phyloP scores from a whole-genome alignment of 306 rosid genomes.

The Inga laurina region DNA sequence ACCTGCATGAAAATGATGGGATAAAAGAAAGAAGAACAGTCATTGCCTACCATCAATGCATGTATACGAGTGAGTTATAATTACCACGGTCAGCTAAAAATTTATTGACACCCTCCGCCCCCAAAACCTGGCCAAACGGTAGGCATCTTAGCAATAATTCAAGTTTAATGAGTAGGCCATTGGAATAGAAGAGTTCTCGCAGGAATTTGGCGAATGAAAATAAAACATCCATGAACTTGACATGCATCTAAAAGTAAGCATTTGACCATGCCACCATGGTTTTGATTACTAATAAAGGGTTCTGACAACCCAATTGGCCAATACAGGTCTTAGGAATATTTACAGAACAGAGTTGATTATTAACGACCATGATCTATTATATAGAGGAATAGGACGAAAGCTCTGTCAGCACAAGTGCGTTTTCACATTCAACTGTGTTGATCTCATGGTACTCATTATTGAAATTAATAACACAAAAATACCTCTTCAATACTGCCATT shows the following conservation, averaged over 20 bases:
- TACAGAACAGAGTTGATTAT: background rate
- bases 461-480: background rate
- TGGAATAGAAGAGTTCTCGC: background rate
- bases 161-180: background rate
- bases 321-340: background rate
- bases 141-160: background rate
- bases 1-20: conserved; percentile 38
- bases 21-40: background rate
- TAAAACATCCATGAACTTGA: background rate
- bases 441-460: background rate
- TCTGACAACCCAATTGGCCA: background rate
- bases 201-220: background rate
- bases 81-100: background rate
- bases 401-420: background rate
- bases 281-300: background rate
- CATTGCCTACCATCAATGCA: background rate
- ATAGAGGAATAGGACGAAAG: background rate
- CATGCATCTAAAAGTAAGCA: background rate
- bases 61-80: background rate
- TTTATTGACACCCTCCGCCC: background rate
- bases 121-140: too few relatives aligned
- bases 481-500: conserved; percentile 85
- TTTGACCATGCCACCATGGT: background rate
- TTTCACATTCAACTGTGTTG: background rate
- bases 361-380: background rate